A percentile compares a stretch with the other conserved stretches of the same genome.
phyloP scores from a whole-genome alignment of 1,284 basidiomycete species.

The Coniferiporia sulphurascens region DNA sequence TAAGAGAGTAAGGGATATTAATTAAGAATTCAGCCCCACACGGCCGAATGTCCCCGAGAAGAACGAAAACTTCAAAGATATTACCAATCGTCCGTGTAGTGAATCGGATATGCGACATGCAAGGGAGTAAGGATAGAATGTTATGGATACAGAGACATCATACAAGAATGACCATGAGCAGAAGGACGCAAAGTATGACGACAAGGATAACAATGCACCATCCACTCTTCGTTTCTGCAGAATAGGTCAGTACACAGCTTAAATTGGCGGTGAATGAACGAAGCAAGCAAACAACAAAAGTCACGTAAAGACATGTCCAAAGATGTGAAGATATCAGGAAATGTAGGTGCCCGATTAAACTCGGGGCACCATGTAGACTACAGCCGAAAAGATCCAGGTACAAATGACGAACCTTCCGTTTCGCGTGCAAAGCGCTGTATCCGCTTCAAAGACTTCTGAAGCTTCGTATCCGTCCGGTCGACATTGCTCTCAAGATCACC shows the following conservation, averaged over 20 bases:
- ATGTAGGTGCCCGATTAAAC: too few relatives aligned
- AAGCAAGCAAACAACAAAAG: too few relatives aligned
- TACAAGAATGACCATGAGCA: slow-evolving; percentile 47
- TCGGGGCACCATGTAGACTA: too few relatives aligned
- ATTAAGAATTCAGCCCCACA: too few relatives aligned
- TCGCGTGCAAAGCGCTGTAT: slow-evolving; percentile 80
- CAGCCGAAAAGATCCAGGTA: too few relatives aligned
- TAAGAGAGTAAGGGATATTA: too few relatives aligned
- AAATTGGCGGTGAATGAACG: background rate
- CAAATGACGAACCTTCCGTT: slow-evolving; percentile 59
- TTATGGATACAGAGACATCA: slow-evolving; percentile 24
- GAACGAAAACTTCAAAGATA: too few relatives aligned
- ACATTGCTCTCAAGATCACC: slow-evolving; percentile 76
- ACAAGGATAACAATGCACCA: slow-evolving; percentile 62
- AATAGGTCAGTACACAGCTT: slow-evolving; percentile 1
- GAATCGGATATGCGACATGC: too few relatives aligned
- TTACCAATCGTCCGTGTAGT: too few relatives aligned
- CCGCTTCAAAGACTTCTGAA: slow-evolving; percentile 62
- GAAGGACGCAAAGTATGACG: slow-evolving; percentile 42
- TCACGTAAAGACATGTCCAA: background rate
- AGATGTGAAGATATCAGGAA: background rate
- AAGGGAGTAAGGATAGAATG: too few relatives aligned
- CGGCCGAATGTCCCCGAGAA: too few relatives aligned
- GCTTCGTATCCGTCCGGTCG: slow-evolving; percentile 67
- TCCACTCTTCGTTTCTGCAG: slow-evolving; percentile 63